Base-by-base conservation (phyloP, 768 basidiomycete species). In the Piloderma croceum region DNA sequence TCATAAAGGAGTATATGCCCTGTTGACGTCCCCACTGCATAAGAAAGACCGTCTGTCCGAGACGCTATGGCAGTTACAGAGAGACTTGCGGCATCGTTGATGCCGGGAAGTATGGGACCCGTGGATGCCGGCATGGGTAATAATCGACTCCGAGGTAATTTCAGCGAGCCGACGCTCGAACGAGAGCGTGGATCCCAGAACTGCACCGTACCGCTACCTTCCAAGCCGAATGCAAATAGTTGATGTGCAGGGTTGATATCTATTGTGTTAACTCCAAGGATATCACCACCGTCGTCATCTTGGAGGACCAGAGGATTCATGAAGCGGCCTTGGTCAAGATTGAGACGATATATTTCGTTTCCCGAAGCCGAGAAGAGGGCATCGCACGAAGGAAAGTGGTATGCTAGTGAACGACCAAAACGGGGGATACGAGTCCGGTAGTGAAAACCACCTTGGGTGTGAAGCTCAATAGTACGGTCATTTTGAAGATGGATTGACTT, bases 401-500 rank as follows among this genome's bases (percentile, higher is more conserved):
- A 99, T 5, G 82, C 91, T 39, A 99, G 66, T 0, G 87, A 74
- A 15, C 96, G 86, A 13, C 96, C 96, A 56, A 93, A 93, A 32
- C 82, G 83, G 2, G 96, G 96, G 74, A 98, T 86, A 49, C 96
- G 78, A 5, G 92, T 90, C 27, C 85, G 81, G 58, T 96, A 90
- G 61, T 97, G 89, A 44, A 92, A 77, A 1, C 91, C 90, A 34
- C 87, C 79, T 59, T 98, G 96, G 0, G 90, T 94, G 58, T 99
- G 96, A 5, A 99, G 70, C 54, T 92, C 90, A 41, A 99, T 61
- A 4, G 89, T 88, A n/a, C 96, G 82, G 67, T 97, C 92, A 36
- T 84, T 83, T 73, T 98, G 96, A 2, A 99, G 75, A 59, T 96
- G 92, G 46, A 97, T 73, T n/a, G 89, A 83, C 60, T 98, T 98